These are phyloP conservation scores for Calonectria multiphialidica DNA, from an alignment of 2,329 filamentous ascomycete species.

Conservation along the genomic window DNA sequence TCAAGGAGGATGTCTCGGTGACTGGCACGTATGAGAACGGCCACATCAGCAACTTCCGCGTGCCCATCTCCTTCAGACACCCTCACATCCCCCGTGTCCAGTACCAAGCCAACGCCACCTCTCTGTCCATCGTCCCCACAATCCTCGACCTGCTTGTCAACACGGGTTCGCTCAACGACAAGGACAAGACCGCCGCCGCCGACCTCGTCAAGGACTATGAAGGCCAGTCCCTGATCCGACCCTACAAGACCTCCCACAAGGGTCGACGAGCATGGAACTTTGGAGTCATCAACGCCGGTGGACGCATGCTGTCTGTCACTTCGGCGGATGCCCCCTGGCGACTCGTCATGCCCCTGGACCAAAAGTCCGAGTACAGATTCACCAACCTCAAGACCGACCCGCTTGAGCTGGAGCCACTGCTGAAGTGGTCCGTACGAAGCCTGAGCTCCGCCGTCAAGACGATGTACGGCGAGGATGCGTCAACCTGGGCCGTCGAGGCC, in stretches of 20 bases:
- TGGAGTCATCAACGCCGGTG: constrained; percentile 50
- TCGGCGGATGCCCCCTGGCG: constrained; percentile 47
- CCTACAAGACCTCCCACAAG: constrained; percentile 38
- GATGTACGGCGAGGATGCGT: constrained; percentile 37
- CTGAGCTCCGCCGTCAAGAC: constrained; percentile 36
- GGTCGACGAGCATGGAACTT: constrained; percentile 50
- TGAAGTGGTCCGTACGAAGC: constrained; percentile 42
- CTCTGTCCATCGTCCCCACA: constrained; percentile 49
- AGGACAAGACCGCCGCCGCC: constrained; percentile 39
- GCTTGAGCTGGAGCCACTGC: constrained; percentile 41
- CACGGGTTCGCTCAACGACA: constrained; percentile 46
- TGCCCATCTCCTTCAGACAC: constrained; percentile 49
- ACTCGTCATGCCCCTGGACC: constrained; percentile 47
- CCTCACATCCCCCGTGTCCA: constrained; percentile 47
- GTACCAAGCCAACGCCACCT: constrained; percentile 47
- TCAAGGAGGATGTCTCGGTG: constrained; percentile 47
- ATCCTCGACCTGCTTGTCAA: constrained; percentile 50
- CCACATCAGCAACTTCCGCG: constrained; percentile 48
- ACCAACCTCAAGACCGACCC: constrained; percentile 45
- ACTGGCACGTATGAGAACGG: constrained; percentile 49
- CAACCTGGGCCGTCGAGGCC: constrained; percentile 45
- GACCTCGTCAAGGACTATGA: constrained; percentile 50
- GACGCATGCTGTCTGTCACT: constrained; percentile 48
- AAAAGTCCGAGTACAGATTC: constrained; percentile 48
- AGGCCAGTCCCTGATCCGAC: constrained; percentile 50